A percentile compares a stretch with the other conserved stretches of the same genome.
Evolutionary conservation across 2,329 filamentous ascomycete genomes (phyloP).

Genomic region (Lecanicillium sp.): DNA sequence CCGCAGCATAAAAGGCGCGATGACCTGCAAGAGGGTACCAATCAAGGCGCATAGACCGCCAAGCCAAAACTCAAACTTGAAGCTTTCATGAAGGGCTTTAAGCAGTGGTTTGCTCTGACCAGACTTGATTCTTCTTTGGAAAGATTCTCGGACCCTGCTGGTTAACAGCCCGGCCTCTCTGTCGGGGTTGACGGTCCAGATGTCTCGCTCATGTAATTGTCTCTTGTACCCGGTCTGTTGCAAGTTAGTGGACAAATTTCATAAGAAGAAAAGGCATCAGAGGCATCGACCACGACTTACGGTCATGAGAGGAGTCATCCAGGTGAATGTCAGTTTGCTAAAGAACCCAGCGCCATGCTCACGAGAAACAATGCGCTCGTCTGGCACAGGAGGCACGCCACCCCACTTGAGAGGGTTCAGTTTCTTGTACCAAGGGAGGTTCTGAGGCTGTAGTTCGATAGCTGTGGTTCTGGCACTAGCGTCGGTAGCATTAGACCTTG

Average conservation of each 20-base stretch:
- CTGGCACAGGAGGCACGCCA: conserved; percentile 43
- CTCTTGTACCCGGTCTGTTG: conserved; percentile 73
- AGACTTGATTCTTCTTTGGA: conserved; percentile 57
- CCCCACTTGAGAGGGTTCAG: conserved; percentile 56
- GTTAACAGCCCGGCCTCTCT: conserved; percentile 65
- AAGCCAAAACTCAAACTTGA: conserved; percentile 74
- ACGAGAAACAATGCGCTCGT: conserved; percentile 45
- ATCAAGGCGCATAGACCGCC: conserved; percentile 70
- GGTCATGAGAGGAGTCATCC: conserved; percentile 83
- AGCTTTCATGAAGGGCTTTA: conserved; percentile 79
- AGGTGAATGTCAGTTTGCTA: conserved; percentile 73
- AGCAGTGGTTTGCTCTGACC: conserved; percentile 68
- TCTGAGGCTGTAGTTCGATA: conserved; percentile 21
- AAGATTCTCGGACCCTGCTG: conserved; percentile 55
- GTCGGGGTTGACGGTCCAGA: conserved; percentile 82
- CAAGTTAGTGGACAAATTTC: conserved; percentile 1
- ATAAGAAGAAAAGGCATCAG: no score
- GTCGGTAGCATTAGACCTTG: conserved; percentile 46
- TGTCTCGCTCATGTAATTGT: conserved; percentile 71
- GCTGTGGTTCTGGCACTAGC: conserved; percentile 37
- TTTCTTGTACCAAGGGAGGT: conserved; percentile 56
- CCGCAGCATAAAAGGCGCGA: conserved; percentile 76
- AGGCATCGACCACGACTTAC: conserved; percentile 41
- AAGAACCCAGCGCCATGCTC: conserved; percentile 69
- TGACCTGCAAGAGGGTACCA: conserved; percentile 67